These are phyloP conservation scores for Neopestalotiopsis sp. DNA, from an alignment of 2,329 filamentous ascomycete genomes.

Conservation along the genomic window DNA sequence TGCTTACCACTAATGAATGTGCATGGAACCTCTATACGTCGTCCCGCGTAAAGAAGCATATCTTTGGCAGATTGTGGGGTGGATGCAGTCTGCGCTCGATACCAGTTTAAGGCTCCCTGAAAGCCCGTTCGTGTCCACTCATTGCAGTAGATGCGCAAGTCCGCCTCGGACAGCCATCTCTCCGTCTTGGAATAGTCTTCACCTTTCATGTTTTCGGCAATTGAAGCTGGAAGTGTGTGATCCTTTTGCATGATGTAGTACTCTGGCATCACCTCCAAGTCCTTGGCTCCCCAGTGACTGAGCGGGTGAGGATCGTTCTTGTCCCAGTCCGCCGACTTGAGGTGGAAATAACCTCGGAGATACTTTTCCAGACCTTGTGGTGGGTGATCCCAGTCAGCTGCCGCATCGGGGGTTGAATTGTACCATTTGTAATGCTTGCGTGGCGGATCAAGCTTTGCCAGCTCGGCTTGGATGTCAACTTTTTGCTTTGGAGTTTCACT, in stretches of 20 bases:
- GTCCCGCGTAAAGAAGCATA: slow-evolving; percentile 62
- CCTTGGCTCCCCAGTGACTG: slow-evolving; percentile 57
- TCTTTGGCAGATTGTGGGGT: slow-evolving; percentile 50
- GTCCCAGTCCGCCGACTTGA: slow-evolving; percentile 68
- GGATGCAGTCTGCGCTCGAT: slow-evolving; percentile 61
- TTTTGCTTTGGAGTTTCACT: slow-evolving; percentile 22
- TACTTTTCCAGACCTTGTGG: slow-evolving; percentile 55
- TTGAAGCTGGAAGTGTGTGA: slow-evolving; percentile 62
- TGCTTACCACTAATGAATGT: slow-evolving; percentile 64
- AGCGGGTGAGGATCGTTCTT: slow-evolving; percentile 60
- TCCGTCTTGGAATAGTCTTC: slow-evolving; percentile 50
- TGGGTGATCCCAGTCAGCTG: slow-evolving; percentile 47
- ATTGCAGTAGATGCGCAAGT: slow-evolving; percentile 62
- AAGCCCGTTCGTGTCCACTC: slow-evolving; percentile 69
- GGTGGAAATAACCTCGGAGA: slow-evolving; percentile 69
- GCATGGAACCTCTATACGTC: slow-evolving; percentile 64
- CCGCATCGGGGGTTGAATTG: slow-evolving; percentile 56
- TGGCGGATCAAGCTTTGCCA: slow-evolving; percentile 59
- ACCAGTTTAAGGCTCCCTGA: slow-evolving; percentile 71
- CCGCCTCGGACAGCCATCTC: slow-evolving; percentile 62
- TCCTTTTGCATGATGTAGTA: slow-evolving; percentile 71
- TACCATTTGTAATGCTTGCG: slow-evolving; percentile 75
- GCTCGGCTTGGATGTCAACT: slow-evolving; percentile 58
- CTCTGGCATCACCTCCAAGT: slow-evolving; percentile 64
- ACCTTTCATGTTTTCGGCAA: slow-evolving; percentile 57